A percentile compares a stretch with the other conserved stretches of the same genome.
phyloP scores from a whole-genome alignment of 2,329 filamentous ascomycete species.

The Epichloe aotearoae region DNA sequence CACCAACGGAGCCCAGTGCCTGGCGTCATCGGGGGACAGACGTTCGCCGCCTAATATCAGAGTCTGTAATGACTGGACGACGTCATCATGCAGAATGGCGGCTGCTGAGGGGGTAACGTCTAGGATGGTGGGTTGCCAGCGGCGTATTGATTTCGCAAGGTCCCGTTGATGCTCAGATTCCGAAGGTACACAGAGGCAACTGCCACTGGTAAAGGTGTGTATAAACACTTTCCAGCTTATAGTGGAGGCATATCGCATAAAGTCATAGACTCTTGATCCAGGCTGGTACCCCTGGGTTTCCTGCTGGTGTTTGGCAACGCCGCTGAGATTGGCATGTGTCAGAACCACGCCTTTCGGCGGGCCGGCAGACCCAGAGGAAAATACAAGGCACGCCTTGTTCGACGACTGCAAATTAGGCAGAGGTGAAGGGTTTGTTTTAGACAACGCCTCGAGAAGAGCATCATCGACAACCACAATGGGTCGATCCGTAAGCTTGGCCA shows the following conservation, averaged over 20 bases:
- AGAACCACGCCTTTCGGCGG: background rate
- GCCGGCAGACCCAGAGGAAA: background rate
- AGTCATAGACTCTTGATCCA: conserved; percentile 5
- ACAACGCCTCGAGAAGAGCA: background rate
- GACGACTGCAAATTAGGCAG: background rate
- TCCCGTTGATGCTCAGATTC: background rate
- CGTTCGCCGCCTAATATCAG: background rate
- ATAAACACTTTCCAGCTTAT: background rate
- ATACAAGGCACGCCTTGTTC: background rate
- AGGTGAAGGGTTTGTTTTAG: too few relatives aligned
- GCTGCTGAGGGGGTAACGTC: background rate
- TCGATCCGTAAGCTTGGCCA: background rate
- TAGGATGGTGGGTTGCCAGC: background rate
- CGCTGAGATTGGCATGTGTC: conserved; percentile 2
- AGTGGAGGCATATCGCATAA: conserved; percentile 1
- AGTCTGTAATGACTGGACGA: background rate
- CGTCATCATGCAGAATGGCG: background rate
- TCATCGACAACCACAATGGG: background rate
- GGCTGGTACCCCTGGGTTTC: conserved; percentile 1
- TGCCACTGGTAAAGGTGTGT: background rate
- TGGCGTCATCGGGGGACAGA: background rate
- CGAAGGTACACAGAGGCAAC: conserved; percentile 1
- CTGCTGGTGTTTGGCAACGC: conserved; percentile 2
- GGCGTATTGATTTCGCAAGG: background rate
- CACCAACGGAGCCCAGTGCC: background rate